A percentile compares a stretch with the other conserved stretches of the same genome.
These are phyloP conservation scores for Cucumis melo DNA, from an alignment of 306 rosid species.

Conservation along the genomic window DNA sequence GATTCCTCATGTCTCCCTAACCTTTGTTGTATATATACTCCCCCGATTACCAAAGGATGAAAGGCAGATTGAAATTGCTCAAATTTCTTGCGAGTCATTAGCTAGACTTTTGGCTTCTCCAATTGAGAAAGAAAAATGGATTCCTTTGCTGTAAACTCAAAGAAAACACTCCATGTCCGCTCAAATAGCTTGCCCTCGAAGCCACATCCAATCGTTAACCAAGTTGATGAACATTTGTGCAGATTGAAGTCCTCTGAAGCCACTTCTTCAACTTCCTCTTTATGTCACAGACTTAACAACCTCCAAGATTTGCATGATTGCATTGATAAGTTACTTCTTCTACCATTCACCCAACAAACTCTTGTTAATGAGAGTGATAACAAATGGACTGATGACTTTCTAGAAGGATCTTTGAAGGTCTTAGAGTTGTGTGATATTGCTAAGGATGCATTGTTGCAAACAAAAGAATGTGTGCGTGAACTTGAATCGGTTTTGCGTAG, in stretches of 20 bases:
- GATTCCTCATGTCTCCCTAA: slow-evolving; percentile 1
- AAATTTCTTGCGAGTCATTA: background rate
- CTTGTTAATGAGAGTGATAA: slow-evolving; percentile 5
- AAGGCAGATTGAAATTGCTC: background rate
- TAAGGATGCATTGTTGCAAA: slow-evolving; percentile 12
- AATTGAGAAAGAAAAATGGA: slow-evolving; percentile 8
- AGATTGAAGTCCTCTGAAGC: background rate
- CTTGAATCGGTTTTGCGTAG: slow-evolving; percentile 15
- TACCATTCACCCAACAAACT: slow-evolving; percentile 9
- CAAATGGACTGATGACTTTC: slow-evolving; percentile 5
- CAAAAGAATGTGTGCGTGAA: slow-evolving; percentile 6
- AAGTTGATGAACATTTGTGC: slow-evolving; percentile 14
- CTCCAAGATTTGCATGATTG: slow-evolving; percentile 16
- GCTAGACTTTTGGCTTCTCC: background rate
- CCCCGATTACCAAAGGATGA: background rate
- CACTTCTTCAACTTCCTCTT: background rate
- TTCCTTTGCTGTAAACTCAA: background rate
- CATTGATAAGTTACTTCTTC: slow-evolving; percentile 14
- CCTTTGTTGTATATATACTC: background rate
- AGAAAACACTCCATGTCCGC: background rate
- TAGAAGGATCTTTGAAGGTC: slow-evolving; percentile 16
- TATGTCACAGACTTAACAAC: slow-evolving; percentile 9
- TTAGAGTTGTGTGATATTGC: slow-evolving; percentile 20
- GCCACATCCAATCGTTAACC: slow-evolving; percentile 10
- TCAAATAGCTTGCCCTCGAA: slow-evolving; percentile 8